Conservation (phyloP, 2,329 filamentous ascomycete genomes). For the Colletotrichum spaethianum region DNA sequence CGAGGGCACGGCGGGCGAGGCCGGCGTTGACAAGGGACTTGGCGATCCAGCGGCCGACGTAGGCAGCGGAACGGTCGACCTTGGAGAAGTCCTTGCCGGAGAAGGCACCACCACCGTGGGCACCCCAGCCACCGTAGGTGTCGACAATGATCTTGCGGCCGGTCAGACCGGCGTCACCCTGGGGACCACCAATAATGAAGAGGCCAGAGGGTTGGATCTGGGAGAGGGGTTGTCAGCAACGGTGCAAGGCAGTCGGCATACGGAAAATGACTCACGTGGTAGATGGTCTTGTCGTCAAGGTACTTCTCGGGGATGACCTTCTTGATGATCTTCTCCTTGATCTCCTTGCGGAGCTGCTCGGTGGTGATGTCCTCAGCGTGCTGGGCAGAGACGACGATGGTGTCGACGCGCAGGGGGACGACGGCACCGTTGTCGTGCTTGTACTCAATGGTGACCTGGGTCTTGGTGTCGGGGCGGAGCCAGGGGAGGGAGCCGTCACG, state of each 20-base stretch:
- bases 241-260: neutral
- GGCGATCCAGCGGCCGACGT: conserved; percentile 98
- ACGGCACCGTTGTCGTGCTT: conserved; percentile 96
- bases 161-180: conserved; percentile 98
- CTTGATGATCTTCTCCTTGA: conserved; percentile 98
- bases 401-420: conserved; percentile 92
- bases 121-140: conserved; percentile 99
- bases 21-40: conserved; percentile 95
- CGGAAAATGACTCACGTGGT: conserved; percentile 78
- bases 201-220: conserved; percentile 95
- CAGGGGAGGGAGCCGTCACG: conserved; percentile 90
- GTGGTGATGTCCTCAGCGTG: conserved; percentile 91
- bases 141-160: conserved; percentile 99
- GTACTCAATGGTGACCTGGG: conserved; percentile 99
- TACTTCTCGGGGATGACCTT: conserved; percentile 93
- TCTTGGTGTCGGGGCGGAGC: conserved; percentile 99
- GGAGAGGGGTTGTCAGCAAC: conserved; percentile 50
- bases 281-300: conserved; percentile 92
- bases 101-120: conserved; percentile 99
- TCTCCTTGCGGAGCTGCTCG: conserved; percentile 92
- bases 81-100: conserved; percentile 99
- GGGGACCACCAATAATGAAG: conserved; percentile 99
- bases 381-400: conserved; percentile 96
- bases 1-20: conserved; percentile 91
- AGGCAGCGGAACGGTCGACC: conserved; percentile 98